Evolutionary conservation across 305 asterid genomes (phyloP).

Genomic region (Fraxinus ornus): DNA sequence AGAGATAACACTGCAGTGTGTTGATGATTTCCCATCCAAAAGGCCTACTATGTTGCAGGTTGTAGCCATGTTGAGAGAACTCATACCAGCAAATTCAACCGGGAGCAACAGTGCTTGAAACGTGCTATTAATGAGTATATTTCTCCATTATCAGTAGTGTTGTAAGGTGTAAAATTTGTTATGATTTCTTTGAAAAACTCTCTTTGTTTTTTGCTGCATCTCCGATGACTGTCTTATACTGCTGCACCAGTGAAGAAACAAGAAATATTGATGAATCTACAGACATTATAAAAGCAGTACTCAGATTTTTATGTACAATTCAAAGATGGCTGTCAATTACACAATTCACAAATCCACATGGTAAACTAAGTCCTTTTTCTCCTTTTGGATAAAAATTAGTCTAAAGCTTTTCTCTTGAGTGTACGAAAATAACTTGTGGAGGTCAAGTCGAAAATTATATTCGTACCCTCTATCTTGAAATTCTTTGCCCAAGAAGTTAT

Average conservation of each 20-base stretch:
- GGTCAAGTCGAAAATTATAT: too few relatives aligned
- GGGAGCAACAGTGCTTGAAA: conserved; percentile 50
- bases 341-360: neutral
- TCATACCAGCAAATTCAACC: conserved; percentile 37
- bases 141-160: neutral
- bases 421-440: too few relatives aligned
- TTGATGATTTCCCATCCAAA: conserved; percentile 89
- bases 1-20: conserved; percentile 77
- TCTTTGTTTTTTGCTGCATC: neutral
- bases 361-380: too few relatives aligned
- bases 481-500: too few relatives aligned
- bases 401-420: too few relatives aligned
- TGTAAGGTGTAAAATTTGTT: neutral
- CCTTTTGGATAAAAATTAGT: too few relatives aligned
- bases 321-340: neutral
- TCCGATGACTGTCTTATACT: neutral
- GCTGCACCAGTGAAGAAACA: neutral
- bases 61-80: conserved; percentile 90
- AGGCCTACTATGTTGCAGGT: conserved; percentile 93
- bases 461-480: too few relatives aligned
- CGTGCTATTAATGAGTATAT: neutral
- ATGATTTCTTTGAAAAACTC: neutral
- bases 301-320: too few relatives aligned
- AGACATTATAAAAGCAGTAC: neutral
- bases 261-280: neutral